A percentile compares a stretch with the other conserved stretches of the same genome.
phyloP scores from a whole-genome alignment of 2,329 filamentous ascomycete genomes.

The Calonectria montana region DNA sequence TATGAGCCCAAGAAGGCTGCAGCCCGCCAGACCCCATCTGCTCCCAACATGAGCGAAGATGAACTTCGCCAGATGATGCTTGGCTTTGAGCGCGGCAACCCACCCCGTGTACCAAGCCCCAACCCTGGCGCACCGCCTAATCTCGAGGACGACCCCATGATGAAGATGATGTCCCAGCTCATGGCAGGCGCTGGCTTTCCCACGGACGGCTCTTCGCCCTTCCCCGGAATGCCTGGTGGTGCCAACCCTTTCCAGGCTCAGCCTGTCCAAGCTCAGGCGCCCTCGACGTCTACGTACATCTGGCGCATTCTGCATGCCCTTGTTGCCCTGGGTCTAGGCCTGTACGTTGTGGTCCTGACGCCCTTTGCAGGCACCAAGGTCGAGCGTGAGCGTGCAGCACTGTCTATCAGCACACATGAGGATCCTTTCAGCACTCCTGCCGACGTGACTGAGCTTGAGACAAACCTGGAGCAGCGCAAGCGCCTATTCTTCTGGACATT shows the following conservation, averaged over 20 bases:
- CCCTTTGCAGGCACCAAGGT: constrained; percentile 75
- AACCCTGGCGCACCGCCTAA: constrained; percentile 33
- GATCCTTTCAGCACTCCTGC: constrained; percentile 35
- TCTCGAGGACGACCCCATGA: constrained; percentile 49
- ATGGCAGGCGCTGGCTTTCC: constrained; percentile 57
- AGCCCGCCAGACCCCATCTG: constrained; percentile 45
- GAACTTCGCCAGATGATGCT: constrained; percentile 75
- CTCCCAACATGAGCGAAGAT: constrained; percentile 62
- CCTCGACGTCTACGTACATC: constrained; percentile 56
- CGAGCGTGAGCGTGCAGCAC: constrained; percentile 62
- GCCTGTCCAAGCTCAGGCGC: constrained; percentile 37
- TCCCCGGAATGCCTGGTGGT: constrained; percentile 51
- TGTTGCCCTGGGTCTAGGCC: constrained; percentile 75
- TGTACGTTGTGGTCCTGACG: constrained; percentile 76
- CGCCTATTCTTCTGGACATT: constrained; percentile 80
- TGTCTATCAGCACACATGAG: constrained; percentile 39
- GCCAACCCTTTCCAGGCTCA: constrained; percentile 49
- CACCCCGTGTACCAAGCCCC: constrained; percentile 42
- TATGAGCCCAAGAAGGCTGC: constrained; percentile 64
- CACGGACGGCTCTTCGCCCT: constrained; percentile 46
- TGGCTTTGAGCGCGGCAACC: constrained; percentile 57
- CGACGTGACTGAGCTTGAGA: constrained; percentile 41
- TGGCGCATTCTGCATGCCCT: constrained; percentile 82
- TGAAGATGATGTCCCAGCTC: constrained; percentile 82
- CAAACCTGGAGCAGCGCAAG: constrained; percentile 47